Base-by-base conservation (phyloP, 2,329 filamentous ascomycete species). In the Cadophora luteo-olivacea region DNA sequence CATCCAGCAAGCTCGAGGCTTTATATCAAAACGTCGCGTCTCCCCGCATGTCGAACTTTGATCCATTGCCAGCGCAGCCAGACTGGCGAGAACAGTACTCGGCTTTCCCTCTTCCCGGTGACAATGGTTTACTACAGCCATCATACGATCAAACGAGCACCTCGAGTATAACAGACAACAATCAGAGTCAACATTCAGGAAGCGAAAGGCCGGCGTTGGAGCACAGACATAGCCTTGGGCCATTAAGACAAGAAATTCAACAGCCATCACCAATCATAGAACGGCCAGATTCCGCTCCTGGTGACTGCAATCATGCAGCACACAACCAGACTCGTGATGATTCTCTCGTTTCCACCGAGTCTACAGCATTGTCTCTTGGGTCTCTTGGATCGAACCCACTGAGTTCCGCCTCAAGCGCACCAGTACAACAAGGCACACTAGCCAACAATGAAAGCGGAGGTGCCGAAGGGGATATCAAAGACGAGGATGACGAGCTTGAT, bases 401-500 rank as follows among this genome's bases (percentile, higher is more conserved):
- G 57, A 80, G 78, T 69, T 80, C 82, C 4, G 77, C 76, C 61
- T 80, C 82, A 24, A 62, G 73, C 77, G 57, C 76, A 66, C 72
- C 80, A 79, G 33, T 78, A 75, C 52, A 81, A 80, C 68, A 82
- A 82, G 45, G 81, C 80, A n/a, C 77, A 77, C 48, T 73, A 62
- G n/a, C 70, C 74, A 67, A 75, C 79, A 73, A 85, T 82, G 75
- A 85, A 85, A 57, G 84, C 85, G 55, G 83, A 83, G 5, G 85
- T 52, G 45, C 57, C 24, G 60, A 74, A 38, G 63, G 64, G 33
- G 76, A 76, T 25, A 66, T 76, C 4, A 78, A 77, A 68, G 76
- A 77, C 48, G 76, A 78, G 60, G 75, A 76, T 22, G 74, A 77
- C 32, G 77, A 78, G 5, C 71, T 77, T 33, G 77, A 77, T 1